Base-by-base conservation (phyloP, 2,329 filamentous ascomycete species). In the Chaetomiaceae sp. region DNA sequence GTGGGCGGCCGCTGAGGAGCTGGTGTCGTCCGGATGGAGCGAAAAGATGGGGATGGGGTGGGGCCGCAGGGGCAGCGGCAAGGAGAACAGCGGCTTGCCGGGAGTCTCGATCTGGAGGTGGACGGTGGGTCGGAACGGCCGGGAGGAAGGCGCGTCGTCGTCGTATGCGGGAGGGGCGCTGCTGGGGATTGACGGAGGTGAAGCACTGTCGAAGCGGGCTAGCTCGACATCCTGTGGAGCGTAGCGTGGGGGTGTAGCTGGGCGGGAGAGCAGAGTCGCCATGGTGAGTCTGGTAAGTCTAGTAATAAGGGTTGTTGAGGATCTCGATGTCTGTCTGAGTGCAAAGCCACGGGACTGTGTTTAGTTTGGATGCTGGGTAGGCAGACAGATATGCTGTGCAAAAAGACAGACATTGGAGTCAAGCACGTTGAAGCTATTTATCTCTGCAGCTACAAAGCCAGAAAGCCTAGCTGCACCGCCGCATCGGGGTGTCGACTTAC, bases 31-130 rank as follows among this genome's bases (percentile, higher is more conserved):
- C 0, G 43, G 32, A 14, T 35, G 20, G 9, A 75, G 58, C 17
- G 63, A 49, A 58, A 68, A 72, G 47, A 75, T 52, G 27, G 65
- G 63, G 51, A 75, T 72, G 3, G 70, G 68, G 1, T 64, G 58
- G 1, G 67, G 59, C 4, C 56, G 59, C 0, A 62, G 60, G 0
- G 68, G 62, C 0, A 63, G 27, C 1, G 73, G 74, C 3, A 73
- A 54, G n/a, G 69, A 65, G 38, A 74, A 50, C 38, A 67, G 56
- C 1, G 60, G 55, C 29, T 72, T 70, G 17, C 76, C 76, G 6
- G 51, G 50, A 0, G 71, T 65, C 51, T 75, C 67, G 54, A 80
- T 69, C 50, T 77, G 73, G 19, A 79, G 65, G 10, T 66, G 63
- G 18, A 63, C 61, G 1, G 70, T 71, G 3, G 73, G 65, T 7